Percentiles rank a stretch among this genome's conserved stretches.
Conservation (phyloP, 768 basidiomycete species). For the Leccinum arenicola region DNA sequence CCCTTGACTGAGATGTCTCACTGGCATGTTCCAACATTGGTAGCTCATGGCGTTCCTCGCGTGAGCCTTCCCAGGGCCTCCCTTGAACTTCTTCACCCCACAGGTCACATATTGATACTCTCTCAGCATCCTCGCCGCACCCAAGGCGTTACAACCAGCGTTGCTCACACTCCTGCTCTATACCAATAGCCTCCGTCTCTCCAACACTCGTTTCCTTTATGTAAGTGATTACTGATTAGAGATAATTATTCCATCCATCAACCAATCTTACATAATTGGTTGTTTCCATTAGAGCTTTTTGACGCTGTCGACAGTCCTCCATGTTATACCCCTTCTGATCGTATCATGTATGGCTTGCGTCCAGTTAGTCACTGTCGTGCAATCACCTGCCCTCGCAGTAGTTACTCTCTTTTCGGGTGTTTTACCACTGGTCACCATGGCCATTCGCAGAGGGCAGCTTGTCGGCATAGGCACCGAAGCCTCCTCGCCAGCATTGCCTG, state of each 20-base stretch:
- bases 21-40: neutral
- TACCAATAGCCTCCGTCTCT: slow-evolving; percentile 13
- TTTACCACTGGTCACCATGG: slow-evolving; percentile 9
- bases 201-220: slow-evolving; percentile 1
- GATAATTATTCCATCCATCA: neutral
- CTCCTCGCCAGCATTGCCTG: neutral
- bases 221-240: neutral
- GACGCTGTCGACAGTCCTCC: slow-evolving; percentile 10
- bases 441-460: slow-evolving; percentile 1
- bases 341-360: slow-evolving; percentile 8
- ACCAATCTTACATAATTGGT: neutral
- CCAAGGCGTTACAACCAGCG: slow-evolving; percentile 3
- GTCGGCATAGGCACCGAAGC: neutral
- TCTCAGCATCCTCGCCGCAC: slow-evolving; percentile 11
- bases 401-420: slow-evolving; percentile 8
- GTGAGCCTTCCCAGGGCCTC: slow-evolving; percentile 8
- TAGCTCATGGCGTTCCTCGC: slow-evolving; percentile 19
- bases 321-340: slow-evolving; percentile 18
- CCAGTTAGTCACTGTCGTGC: slow-evolving; percentile 4
- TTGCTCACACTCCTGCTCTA: slow-evolving; percentile 21
- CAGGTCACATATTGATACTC: neutral
- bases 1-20: neutral
- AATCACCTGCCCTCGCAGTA: slow-evolving; percentile 11
- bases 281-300: slow-evolving; percentile 2
- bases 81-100: neutral